Conservation (phyloP, 2,329 filamentous ascomycete genomes). For the Penicillium carneum region DNA sequence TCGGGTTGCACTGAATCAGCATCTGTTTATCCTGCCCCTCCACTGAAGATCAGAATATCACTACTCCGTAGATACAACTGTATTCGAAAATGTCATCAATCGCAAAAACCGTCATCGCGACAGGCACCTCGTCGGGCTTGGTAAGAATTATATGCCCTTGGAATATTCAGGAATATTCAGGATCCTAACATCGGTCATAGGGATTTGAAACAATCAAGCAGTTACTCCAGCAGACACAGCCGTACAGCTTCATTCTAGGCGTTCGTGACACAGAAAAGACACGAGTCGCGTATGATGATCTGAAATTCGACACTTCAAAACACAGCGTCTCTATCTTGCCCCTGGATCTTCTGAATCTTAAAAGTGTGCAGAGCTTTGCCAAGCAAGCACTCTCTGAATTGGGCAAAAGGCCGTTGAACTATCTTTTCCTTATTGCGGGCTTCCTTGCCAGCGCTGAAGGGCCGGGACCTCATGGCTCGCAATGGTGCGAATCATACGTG, state of each 20-base stretch:
- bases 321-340: slow-evolving; percentile 32
- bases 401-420: slow-evolving; percentile 27
- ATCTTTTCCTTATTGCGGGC: slow-evolving; percentile 34
- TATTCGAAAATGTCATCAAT: slow-evolving; percentile 21
- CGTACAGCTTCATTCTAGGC: slow-evolving; percentile 37
- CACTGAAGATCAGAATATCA: not conserved
- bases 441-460: slow-evolving; percentile 26
- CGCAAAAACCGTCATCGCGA: slow-evolving; percentile 32
- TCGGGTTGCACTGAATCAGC: not conserved
- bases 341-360: slow-evolving; percentile 31
- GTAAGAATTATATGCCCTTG: slow-evolving; percentile 12
- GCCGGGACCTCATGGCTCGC: slow-evolving; percentile 35
- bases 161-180: not conserved
- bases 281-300: slow-evolving; percentile 28
- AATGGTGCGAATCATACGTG: slow-evolving; percentile 34
- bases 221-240: slow-evolving; percentile 31
- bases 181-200: slow-evolving; percentile 19
- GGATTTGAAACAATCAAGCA: slow-evolving; percentile 40
- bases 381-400: slow-evolving; percentile 30
- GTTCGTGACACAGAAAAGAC: slow-evolving; percentile 31
- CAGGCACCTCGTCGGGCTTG: slow-evolving; percentile 33
- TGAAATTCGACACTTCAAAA: slow-evolving; percentile 32
- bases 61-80: too few species aligned
- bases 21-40: not conserved
- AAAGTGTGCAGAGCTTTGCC: slow-evolving; percentile 34